These are phyloP conservation scores for Fusarium tuaranense DNA, from an alignment of 2,329 filamentous ascomycete genomes.

Conservation along the genomic window DNA sequence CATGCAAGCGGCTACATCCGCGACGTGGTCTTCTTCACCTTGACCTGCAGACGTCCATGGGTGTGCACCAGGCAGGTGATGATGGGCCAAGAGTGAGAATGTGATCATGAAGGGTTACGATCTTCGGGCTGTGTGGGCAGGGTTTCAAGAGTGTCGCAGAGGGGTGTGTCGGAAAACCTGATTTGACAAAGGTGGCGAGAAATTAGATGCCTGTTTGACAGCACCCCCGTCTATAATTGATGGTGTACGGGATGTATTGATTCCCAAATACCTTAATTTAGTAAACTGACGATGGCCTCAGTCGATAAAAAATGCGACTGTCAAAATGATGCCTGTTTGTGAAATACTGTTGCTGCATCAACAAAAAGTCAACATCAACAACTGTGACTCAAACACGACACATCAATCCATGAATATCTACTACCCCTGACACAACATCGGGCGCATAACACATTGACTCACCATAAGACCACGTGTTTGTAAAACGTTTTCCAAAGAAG, in stretches of 20 bases:
- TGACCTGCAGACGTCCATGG: slow-evolving; percentile 42
- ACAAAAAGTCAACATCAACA: background rate
- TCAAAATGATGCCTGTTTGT: background rate
- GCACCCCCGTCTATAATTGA: background rate
- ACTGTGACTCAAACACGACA: background rate
- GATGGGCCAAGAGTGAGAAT: slow-evolving; percentile 27
- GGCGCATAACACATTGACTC: slow-evolving; percentile 3
- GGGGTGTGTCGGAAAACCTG: background rate
- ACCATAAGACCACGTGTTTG: slow-evolving; percentile 24
- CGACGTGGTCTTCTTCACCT: background rate
- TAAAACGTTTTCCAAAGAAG: slow-evolving; percentile 15
- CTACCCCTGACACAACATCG: background rate
- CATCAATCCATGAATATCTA: background rate
- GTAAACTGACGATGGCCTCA: background rate
- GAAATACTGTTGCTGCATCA: background rate
- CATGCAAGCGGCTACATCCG: slow-evolving; percentile 22
- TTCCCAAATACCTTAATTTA: background rate
- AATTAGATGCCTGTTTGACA: background rate
- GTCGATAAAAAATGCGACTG: background rate
- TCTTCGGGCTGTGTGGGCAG: slow-evolving; percentile 25
- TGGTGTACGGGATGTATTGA: background rate
- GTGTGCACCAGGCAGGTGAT: slow-evolving; percentile 36
- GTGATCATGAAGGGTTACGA: slow-evolving; percentile 28
- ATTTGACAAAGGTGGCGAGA: background rate
- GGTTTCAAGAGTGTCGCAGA: slow-evolving; percentile 12